Evolutionary conservation across 2,329 filamentous ascomycete species (phyloP), one percentile per base, ranked within the genome.

Genomic region (Didymella arachidicola): DNA sequence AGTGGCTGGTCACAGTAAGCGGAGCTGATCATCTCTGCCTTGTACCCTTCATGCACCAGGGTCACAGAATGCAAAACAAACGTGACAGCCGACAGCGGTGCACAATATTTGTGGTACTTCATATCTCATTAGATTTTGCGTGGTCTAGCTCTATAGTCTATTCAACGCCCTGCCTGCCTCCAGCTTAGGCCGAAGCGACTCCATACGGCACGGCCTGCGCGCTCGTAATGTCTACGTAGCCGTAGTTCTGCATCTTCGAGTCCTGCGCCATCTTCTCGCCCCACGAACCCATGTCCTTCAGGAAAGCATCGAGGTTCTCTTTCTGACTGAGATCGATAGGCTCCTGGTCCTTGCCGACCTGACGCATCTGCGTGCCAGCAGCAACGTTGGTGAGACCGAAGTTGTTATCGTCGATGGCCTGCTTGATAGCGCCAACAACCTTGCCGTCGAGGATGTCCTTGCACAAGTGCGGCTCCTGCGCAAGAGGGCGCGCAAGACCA

Each of bases 401-500:
- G 62, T 88, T 76, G 34, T 84, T 75, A 38, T 84, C 80, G 46
- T 83, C 81, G 2, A 83, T 60, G 30, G 78, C 63, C 54, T 77
- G 71, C 49, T 83, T 67, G 51, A 87, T 81, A 0, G 83, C 83
- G 0, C 81, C 80, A 14, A 62, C 38, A 8, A 75, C 70, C 43
- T 67, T 67, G 11, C 82, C 81, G 0, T 76, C 69, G 0, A 86
- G 69, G 2, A 84, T 79, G 18, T 82, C 76, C 44, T 72, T 75
- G 42, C 78, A 76, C 1, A 85, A 68, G 10, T 73, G 73, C 0
- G 80, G 80, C 65, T 88, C 85, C 64, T 85, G 82, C 46, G 79
- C 80, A 0, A 82, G 68, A 0, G 85, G 80, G 8, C 85, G 79
- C 0, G 78, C 87, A 19, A 89, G 75, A 0, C 87, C 87, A 8